These are phyloP conservation scores for Silene vulgaris DNA, from an alignment of 179 eudicot species.

Conservation along the genomic window DNA sequence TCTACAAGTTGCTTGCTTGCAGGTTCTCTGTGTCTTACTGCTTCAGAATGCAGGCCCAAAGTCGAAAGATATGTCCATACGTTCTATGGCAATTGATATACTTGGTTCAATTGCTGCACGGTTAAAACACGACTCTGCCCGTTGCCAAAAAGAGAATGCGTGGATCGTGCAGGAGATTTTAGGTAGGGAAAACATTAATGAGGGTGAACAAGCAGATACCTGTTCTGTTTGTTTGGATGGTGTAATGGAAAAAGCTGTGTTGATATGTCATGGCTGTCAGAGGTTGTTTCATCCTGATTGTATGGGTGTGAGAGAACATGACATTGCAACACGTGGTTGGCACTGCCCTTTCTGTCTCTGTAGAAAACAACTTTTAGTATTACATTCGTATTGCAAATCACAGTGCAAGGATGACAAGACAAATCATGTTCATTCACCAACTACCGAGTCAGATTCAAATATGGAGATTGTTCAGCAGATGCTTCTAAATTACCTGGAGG, in stretches of 20 bases:
- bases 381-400: constrained; percentile 63
- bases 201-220: constrained; percentile 38
- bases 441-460: constrained; percentile 37
- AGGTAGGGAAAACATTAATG: constrained; percentile 32
- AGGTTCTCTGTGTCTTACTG: constrained; percentile 94
- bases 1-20: constrained; percentile 40
- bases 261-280: constrained; percentile 77
- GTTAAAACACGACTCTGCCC: constrained; percentile 76
- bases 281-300: constrained; percentile 80
- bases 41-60: constrained; percentile 97
- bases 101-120: constrained; percentile 94
- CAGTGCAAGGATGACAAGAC: constrained; percentile 46
- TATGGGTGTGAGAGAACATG: constrained; percentile 63
- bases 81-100: constrained; percentile 85
- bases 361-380: constrained; percentile 59
- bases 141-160: constrained; percentile 53
- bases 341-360: constrained; percentile 68
- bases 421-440: constrained; percentile 29
- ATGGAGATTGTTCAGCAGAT: constrained; percentile 85
- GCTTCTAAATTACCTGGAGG: constrained; percentile 84
- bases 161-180: constrained; percentile 70
- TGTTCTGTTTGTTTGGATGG: constrained; percentile 72
- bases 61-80: constrained; percentile 75
- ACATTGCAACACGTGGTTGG: constrained; percentile 54
- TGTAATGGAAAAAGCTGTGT: constrained; percentile 44